Evolutionary conservation across 2,329 filamentous ascomycete species (phyloP).

Genomic region (Botrytis aclada): DNA sequence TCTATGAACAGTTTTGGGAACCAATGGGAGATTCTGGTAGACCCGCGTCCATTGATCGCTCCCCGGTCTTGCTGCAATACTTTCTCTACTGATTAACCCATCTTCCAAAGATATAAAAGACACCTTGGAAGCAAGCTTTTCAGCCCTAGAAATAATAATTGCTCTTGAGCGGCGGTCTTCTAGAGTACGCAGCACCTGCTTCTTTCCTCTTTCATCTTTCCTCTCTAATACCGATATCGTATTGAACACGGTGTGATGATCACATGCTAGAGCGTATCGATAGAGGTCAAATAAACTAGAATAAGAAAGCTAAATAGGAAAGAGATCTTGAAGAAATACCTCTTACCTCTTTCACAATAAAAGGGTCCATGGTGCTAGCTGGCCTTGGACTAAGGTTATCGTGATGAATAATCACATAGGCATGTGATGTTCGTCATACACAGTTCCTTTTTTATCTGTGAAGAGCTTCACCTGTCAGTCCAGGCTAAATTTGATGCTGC

Average conservation of each 20-base stretch:
- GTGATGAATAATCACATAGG: no score
- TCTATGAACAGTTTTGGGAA: neutral
- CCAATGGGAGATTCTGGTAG: no score
- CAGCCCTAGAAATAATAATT: neutral
- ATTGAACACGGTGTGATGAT: neutral
- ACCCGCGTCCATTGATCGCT: no score
- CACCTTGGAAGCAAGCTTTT: neutral
- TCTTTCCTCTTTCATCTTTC: neutral
- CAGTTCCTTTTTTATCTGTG: neutral
- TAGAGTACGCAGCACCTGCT: neutral
- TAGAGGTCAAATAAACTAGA: no score
- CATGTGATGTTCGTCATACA: neutral
- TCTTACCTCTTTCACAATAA: no score
- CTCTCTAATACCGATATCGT: neutral
- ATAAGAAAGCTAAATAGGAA: no score
- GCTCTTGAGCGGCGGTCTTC: neutral
- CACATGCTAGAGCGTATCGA: no score
- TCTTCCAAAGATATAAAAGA: neutral
- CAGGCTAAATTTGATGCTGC: neutral
- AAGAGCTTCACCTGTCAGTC: neutral
- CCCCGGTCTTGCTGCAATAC: accelerated
- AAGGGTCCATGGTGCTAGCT: no score
- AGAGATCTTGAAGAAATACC: no score
- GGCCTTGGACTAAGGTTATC: no score
- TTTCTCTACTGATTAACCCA: neutral